Percentiles rank a stretch among this genome's conserved stretches.
Conservation (phyloP, 768 basidiomycete species). For the Pholiota conissans region DNA sequence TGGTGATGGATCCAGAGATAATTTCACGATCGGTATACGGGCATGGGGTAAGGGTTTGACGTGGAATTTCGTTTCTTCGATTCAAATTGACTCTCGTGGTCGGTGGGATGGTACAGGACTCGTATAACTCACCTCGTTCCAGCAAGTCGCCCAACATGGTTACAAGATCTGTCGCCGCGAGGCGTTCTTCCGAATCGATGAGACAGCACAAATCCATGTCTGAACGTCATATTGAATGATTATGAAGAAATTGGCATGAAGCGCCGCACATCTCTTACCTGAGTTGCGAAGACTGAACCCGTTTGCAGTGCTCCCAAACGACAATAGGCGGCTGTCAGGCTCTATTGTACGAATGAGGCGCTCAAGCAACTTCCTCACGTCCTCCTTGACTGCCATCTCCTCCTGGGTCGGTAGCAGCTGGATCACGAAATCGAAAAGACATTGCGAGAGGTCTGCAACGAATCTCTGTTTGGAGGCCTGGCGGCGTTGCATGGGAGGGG, state of each 20-base stretch:
- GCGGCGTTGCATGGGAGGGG: conserved; percentile 36
- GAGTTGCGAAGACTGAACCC: conserved; percentile 97
- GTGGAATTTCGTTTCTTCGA: conserved; percentile 87
- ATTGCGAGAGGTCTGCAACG: conserved; percentile 81
- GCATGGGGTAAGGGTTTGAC: conserved; percentile 97
- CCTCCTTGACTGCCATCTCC: conserved; percentile 93
- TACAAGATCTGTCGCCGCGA: conserved; percentile 86
- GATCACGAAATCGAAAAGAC: conserved; percentile 90
- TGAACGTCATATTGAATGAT: conserved; percentile 27
- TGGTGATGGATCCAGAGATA: conserved; percentile 85
- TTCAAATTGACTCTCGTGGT: conserved; percentile 9
- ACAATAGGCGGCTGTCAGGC: conserved; percentile 84
- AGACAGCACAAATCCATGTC: conserved; percentile 99
- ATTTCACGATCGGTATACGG: conserved; percentile 97
- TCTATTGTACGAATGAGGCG: conserved; percentile 94
- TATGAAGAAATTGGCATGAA: conserved; percentile 1
- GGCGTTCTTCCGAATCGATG: conserved; percentile 82
- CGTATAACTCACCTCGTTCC: conserved; percentile 70
- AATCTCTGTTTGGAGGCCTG: conserved; percentile 61
- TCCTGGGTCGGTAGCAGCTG: conserved; percentile 88
- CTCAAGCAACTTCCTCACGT: conserved; percentile 92
- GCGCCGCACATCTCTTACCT: conserved; percentile 44
- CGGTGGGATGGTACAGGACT: conserved; percentile 1
- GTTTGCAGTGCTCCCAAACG: conserved; percentile 96
- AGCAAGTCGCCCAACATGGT: conserved; percentile 91